Evolutionary conservation across 192 early-diverging fungal genomes (phyloP).

Genomic region (Coemansia reversa): DNA sequence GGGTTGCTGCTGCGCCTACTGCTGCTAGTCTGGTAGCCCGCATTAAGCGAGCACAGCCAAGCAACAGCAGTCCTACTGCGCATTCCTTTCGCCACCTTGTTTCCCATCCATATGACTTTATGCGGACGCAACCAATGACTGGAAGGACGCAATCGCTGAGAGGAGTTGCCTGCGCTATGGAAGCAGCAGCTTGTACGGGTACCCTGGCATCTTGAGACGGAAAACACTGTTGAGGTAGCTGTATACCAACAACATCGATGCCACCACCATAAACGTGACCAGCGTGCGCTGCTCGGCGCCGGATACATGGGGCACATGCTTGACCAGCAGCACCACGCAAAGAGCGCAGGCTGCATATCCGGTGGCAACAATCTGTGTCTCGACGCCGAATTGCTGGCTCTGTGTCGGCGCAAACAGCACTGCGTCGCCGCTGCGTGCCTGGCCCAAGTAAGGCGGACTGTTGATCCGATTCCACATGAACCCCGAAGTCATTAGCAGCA

Average conservation of each 20-base stretch:
- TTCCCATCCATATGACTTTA: background rate
- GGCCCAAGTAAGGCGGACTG: conserved; percentile 44
- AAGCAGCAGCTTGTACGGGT: conserved; percentile 48
- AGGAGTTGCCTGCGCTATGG: conserved; percentile 11
- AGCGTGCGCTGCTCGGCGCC: conserved; percentile 42
- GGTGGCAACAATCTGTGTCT: conserved; percentile 52
- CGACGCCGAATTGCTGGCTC: conserved; percentile 48
- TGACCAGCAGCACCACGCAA: conserved; percentile 47
- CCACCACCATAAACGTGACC: conserved; percentile 37
- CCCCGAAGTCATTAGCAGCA: conserved; percentile 53
- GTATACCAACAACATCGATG: conserved; percentile 36
- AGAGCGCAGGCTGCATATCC: conserved; percentile 48
- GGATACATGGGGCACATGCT: conserved; percentile 41
- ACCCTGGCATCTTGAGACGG: conserved; percentile 50
- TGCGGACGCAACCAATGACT: background rate
- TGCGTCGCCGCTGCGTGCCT: conserved; percentile 31
- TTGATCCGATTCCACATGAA: conserved; percentile 56
- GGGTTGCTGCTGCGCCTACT: background rate
- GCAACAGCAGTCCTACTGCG: background rate
- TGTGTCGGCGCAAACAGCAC: conserved; percentile 44
- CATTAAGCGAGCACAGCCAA: background rate
- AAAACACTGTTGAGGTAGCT: conserved; percentile 56
- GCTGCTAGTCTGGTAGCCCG: background rate
- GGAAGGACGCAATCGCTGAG: background rate
- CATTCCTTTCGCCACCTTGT: background rate